Evolutionary conservation across 225 moss, liverwort and hornwort species (phyloP).

Genomic region (Bryum argenteum): DNA sequence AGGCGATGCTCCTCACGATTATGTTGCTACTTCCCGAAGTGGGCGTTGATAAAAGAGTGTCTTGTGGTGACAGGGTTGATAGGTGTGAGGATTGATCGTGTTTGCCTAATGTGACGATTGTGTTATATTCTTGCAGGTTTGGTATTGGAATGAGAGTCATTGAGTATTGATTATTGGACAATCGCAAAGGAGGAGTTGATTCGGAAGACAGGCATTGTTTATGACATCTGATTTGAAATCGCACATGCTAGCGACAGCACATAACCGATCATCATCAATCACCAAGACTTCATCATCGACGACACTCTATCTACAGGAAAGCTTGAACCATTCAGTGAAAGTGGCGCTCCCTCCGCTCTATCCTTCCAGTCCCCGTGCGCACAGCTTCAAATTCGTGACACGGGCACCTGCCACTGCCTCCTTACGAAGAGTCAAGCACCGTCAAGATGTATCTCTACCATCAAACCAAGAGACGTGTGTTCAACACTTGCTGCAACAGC

Average conservation of each 20-base stretch:
- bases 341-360: conserved; percentile 87
- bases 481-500: conserved; percentile 16
- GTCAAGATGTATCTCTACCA: conserved; percentile 42
- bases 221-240: conserved; percentile 43
- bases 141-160: not conserved
- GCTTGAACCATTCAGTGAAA: conserved; percentile 26
- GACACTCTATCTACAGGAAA: not conserved
- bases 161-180: not conserved
- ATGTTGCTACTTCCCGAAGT: too few relatives aligned
- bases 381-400: conserved; percentile 64
- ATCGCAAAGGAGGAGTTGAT: not conserved
- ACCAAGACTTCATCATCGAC: conserved; percentile 20
- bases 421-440: conserved; percentile 51
- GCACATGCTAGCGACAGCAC: conserved; percentile 72
- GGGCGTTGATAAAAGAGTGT: too few relatives aligned
- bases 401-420: conserved; percentile 66
- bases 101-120: not conserved
- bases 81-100: too few relatives aligned
- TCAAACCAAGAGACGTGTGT: conserved; percentile 38
- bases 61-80: not conserved
- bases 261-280: conserved; percentile 37
- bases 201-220: conserved; percentile 18
- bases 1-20: too few relatives aligned
- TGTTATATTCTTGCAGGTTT: not conserved
- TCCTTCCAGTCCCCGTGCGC: conserved; percentile 66